Conservation (phyloP, 192 early-diverging fungal species). For the Dissophora globulifera region DNA sequence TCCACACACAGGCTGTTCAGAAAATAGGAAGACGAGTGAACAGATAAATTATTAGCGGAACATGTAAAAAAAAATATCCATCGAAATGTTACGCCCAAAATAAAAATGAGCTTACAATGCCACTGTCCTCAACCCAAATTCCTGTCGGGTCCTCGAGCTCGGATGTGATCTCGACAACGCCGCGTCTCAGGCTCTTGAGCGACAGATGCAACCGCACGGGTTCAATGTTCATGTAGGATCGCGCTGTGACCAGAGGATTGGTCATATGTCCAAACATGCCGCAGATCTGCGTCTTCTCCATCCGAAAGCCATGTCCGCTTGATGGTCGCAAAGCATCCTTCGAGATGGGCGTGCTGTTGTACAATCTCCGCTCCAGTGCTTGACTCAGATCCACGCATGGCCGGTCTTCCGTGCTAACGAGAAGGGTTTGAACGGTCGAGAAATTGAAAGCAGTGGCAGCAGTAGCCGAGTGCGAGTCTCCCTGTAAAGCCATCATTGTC, state of each 20-base stretch:
- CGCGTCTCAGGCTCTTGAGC: slow-evolving; percentile 68
- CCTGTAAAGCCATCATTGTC: background rate
- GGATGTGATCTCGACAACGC: slow-evolving; percentile 62
- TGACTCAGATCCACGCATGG: slow-evolving; percentile 17
- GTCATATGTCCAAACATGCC: slow-evolving; percentile 71
- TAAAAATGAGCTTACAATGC: slow-evolving; percentile 69
- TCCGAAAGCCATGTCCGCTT: background rate
- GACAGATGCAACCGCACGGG: slow-evolving; percentile 75
- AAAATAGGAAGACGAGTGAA: background rate
- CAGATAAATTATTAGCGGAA: background rate
- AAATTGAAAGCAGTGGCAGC: too few species aligned
- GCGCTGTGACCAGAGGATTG: slow-evolving; percentile 80
- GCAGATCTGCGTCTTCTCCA: slow-evolving; percentile 1
- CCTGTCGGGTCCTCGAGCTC: slow-evolving; percentile 58
- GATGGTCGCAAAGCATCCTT: background rate
- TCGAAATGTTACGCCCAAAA: too few species aligned
- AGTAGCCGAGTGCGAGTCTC: too few species aligned
- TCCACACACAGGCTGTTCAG: slow-evolving; percentile 29
- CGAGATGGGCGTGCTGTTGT: background rate
- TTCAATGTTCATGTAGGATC: slow-evolving; percentile 80
- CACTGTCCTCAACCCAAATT: slow-evolving; percentile 73
- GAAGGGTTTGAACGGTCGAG: slow-evolving; percentile 1
- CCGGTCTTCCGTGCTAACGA: background rate
- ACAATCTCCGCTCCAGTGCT: slow-evolving; percentile 62
- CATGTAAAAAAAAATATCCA: background rate